A percentile compares a stretch with the other conserved stretches of the same genome.
Evolutionary conservation across 2,329 filamentous ascomycete genomes (phyloP).

Genomic region (Colletotrichum sp.): DNA sequence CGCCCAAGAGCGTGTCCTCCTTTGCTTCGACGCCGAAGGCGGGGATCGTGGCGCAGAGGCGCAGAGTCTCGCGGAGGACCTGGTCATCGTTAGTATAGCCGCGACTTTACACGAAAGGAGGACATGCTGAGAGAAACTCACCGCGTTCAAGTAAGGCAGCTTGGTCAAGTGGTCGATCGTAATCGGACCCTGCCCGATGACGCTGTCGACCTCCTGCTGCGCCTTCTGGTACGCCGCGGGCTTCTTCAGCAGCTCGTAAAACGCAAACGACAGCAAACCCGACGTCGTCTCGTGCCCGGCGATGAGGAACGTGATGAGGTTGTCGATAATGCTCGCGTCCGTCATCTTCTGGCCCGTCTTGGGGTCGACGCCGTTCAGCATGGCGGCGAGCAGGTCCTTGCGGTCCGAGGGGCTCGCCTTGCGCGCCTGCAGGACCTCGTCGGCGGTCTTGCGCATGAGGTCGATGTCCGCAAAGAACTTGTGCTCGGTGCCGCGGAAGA

Average conservation of each 20-base stretch:
- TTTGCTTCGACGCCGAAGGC: constrained; percentile 32
- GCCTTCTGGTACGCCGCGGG: constrained; percentile 64
- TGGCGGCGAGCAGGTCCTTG: constrained; percentile 71
- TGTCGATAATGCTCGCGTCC: constrained; percentile 65
- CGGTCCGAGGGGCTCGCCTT: constrained; percentile 50
- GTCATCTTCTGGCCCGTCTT: constrained; percentile 67
- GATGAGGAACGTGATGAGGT: constrained; percentile 74
- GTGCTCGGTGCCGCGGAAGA: constrained; percentile 46
- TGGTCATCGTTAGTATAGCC: constrained; percentile 16
- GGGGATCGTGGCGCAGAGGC: constrained; percentile 31
- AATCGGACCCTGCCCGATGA: constrained; percentile 63
- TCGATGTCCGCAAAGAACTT: constrained; percentile 57
- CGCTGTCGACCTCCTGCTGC: constrained; percentile 70
- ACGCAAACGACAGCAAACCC: constrained; percentile 68
- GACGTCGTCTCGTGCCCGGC: constrained; percentile 75
- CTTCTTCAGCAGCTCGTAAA: constrained; percentile 69
- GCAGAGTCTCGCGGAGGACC: constrained; percentile 60
- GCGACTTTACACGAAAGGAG: background rate
- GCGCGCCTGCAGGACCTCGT: constrained; percentile 65
- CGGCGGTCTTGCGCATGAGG: constrained; percentile 54
- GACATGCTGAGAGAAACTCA: constrained; percentile 3
- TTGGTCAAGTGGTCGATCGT: constrained; percentile 63
- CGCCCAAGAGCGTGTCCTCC: constrained; percentile 51
- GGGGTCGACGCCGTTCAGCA: constrained; percentile 68
- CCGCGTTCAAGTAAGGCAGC: constrained; percentile 67